A percentile compares a stretch with the other conserved stretches of the same genome.
Conservation (phyloP, 768 basidiomycete genomes). For the Clavulina sp. region DNA sequence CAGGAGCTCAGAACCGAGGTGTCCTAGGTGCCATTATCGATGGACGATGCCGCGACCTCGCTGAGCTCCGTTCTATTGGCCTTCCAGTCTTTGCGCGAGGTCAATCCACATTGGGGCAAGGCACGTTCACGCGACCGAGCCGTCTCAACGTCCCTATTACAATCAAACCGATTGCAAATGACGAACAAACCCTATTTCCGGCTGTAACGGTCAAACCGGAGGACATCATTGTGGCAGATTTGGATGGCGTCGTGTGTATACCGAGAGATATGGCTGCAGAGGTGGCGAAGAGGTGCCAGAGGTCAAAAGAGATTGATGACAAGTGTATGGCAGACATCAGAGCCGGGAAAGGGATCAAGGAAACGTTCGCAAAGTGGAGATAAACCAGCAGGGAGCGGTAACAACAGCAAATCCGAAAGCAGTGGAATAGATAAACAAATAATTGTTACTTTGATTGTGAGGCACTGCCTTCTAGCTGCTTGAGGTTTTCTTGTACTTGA, state of each 20-base stretch:
- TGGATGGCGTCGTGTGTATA: conserved; percentile 78
- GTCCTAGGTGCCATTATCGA: conserved; percentile 56
- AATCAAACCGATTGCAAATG: conserved; percentile 22
- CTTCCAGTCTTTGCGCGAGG: conserved; percentile 76
- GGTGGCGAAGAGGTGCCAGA: conserved; percentile 40
- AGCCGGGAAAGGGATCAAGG: conserved; percentile 54
- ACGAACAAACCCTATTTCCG: conserved; percentile 26
- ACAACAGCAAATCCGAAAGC: too few species aligned
- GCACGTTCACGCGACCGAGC: conserved; percentile 66
- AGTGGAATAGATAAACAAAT: too few species aligned
- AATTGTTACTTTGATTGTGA: too few species aligned
- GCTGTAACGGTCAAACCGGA: conserved; percentile 45
- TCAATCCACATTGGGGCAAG: conserved; percentile 73
- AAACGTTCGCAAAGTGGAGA: conserved; percentile 62
- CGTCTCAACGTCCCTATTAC: conserved; percentile 49
- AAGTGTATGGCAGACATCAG: conserved; percentile 58
- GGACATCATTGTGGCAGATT: conserved; percentile 74
- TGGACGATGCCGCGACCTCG: conserved; percentile 69
- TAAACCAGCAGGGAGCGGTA: too few species aligned
- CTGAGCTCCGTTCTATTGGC: conserved; percentile 46
- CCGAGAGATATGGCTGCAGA: conserved; percentile 33
- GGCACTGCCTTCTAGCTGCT: too few species aligned
- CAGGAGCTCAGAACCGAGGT: conserved; percentile 56
- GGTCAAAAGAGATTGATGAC: conserved; percentile 47
- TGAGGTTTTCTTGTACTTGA: too few species aligned